Percentiles rank a stretch among this genome's conserved stretches.
These are phyloP conservation scores for Xylariaceae sp. DNA, from an alignment of 2,329 filamentous ascomycete species.

Conservation along the genomic window DNA sequence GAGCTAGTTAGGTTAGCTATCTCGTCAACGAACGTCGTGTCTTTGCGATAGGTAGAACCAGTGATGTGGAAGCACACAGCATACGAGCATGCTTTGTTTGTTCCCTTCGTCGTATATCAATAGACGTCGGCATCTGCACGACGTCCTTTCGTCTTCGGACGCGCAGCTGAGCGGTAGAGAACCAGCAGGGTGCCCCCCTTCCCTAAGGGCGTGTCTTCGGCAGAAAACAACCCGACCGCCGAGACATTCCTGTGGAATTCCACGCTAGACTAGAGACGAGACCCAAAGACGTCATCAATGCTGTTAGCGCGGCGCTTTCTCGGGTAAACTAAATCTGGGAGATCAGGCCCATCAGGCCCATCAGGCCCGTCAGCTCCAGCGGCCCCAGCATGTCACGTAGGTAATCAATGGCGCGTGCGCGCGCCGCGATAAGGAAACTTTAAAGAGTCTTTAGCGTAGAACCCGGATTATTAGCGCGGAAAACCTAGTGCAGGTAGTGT, in stretches of 20 bases:
- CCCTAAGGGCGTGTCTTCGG: background rate
- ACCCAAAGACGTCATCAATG: background rate
- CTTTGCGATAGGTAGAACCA: background rate
- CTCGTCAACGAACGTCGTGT: background rate
- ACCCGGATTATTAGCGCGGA: no score
- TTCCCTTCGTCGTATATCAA: background rate
- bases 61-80: background rate
- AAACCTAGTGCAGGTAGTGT: background rate
- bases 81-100: background rate
- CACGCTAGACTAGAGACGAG: background rate
- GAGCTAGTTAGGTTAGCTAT: no score
- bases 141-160: constrained; percentile 3
- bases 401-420: no score
- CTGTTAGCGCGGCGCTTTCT: no score
- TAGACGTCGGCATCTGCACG: background rate
- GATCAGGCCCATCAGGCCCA: no score
- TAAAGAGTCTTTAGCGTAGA: no score
- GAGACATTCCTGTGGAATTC: background rate
- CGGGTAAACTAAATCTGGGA: no score
- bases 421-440: no score
- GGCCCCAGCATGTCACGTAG: no score
- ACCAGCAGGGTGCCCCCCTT: background rate
- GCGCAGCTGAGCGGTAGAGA: background rate
- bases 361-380: no score
- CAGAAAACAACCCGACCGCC: constrained; percentile 1